A percentile compares a stretch with the other conserved stretches of the same genome.
These are phyloP conservation scores for Curvularia sp. DNA, from an alignment of 2,329 filamentous ascomycete genomes.

Conservation along the genomic window DNA sequence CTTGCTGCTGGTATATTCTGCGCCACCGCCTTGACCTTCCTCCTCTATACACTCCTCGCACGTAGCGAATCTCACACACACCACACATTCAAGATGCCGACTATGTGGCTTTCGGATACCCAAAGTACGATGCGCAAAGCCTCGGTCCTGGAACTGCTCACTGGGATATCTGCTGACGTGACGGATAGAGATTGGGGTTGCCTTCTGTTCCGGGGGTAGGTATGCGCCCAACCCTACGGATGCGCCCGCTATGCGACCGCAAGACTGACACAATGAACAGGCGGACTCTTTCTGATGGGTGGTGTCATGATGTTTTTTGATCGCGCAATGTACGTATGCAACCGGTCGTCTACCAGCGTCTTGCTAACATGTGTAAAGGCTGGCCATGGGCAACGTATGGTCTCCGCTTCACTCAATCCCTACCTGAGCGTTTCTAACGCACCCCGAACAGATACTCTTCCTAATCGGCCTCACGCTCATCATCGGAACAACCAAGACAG, in stretches of 20 bases:
- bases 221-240: conserved; percentile 46
- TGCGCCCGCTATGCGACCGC: conserved; percentile 24
- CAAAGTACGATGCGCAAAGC: conserved; percentile 73
- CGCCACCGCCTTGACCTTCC: neutral
- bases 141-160: neutral
- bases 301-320: conserved; percentile 98
- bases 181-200: conserved; percentile 84
- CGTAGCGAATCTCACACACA: conserved; percentile 6
- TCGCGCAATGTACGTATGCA: conserved; percentile 76
- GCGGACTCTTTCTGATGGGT: conserved; percentile 91
- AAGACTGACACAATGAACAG: conserved; percentile 56
- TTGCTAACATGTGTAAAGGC: conserved; percentile 59
- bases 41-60: conserved; percentile 9
- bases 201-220: conserved; percentile 97
- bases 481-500: conserved; percentile 89
- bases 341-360: neutral
- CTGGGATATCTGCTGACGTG: conserved; percentile 17
- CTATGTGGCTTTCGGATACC: conserved; percentile 95
- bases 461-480: conserved; percentile 95
- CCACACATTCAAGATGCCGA: conserved; percentile 64
- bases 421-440: conserved; percentile 12
- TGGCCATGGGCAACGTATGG: conserved; percentile 94
- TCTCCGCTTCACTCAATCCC: conserved; percentile 2
- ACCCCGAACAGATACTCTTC: conserved; percentile 80
- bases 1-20: neutral